A percentile compares a stretch with the other conserved stretches of the same genome.
phyloP scores from a whole-genome alignment of 495 filamentous ascomycete genomes.

The Penicillium flavigenum region DNA sequence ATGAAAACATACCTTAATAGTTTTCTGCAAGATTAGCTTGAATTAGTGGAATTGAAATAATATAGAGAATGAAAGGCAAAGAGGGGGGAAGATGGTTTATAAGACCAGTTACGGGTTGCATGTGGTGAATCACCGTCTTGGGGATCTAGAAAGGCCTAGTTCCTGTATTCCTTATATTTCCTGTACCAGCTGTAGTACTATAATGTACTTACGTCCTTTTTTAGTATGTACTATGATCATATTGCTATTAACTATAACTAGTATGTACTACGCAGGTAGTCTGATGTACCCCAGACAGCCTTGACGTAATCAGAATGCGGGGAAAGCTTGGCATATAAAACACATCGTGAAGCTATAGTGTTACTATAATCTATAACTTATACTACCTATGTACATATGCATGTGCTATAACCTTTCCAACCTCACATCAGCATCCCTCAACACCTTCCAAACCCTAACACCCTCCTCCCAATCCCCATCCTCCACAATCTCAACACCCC shows the following conservation, averaged over 20 bases:
- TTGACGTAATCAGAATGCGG: conserved; percentile 33
- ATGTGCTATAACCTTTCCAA: no score
- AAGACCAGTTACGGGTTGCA: not conserved
- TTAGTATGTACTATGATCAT: not conserved
- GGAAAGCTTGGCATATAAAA: conserved; percentile 25
- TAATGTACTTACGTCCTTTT: not conserved
- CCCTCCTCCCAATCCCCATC: conserved; percentile 50
- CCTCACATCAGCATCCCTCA: conserved; percentile 25
- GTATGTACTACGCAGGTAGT: not conserved
- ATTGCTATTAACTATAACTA: not conserved
- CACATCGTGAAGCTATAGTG: no score
- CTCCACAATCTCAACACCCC: conserved; percentile 42
- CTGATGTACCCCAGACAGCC: conserved; percentile 2
- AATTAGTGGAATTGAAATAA: not conserved
- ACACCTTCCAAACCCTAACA: conserved; percentile 45
- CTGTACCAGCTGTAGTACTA: not conserved
- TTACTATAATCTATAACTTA: no score
- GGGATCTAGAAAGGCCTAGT: no score
- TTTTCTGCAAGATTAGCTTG: not conserved
- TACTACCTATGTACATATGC: no score
- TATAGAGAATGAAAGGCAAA: not conserved
- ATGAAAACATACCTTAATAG: not conserved
- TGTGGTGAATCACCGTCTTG: not conserved
- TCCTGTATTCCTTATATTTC: no score
- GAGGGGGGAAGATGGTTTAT: conserved; percentile 11